Evolutionary conservation across 2,329 filamentous ascomycete genomes (phyloP), one percentile per base, ranked within the genome.

Genomic region (Xylariaceae sp.): DNA sequence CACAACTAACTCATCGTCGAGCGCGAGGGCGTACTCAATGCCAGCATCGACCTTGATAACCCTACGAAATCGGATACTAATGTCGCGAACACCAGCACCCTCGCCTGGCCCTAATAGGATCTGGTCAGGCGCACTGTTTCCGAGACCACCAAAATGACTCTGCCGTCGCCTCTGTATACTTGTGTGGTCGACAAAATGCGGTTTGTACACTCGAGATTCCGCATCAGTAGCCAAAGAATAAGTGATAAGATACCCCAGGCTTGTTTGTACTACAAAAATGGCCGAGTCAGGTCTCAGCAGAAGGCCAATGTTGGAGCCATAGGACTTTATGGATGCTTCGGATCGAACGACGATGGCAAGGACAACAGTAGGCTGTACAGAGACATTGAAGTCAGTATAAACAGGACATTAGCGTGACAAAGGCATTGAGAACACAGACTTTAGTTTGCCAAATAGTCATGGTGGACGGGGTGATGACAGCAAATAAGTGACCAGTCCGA

Each of bases 21-120:
- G 80, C 2, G 94, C 93, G 49, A 97, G 76, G 9, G 90, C 91
- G 65, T 87, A 90, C 62, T 87, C 86, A 64, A 99, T 97, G 2
- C 94, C 94, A 2, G 94, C 94, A 72, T 99, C 94, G 15, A 99
- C 91, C 70, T 96, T 95, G 67, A 99, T 97, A 11, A 96, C 93
- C 89, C 97, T 96, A 52, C 93, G 85, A 73, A 99, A 99, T 9
- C 91, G 88, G 42, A 99, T 81, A 64, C 88, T 96, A 50, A 96
- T 85, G 72, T 99, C 94, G 47, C 85, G 84, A 44, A 96, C 86
- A 3, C 91, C 91, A 42, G 82, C 82, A 8, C 89, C 89, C 70
- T 97, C 94, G 27, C 92, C 92, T 1, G 89, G 84, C 0, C 90
- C 90, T 72, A 88, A 84, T 10, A 88, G 70, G 43, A 88, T 83